Percentiles rank a stretch among this genome's conserved stretches.
Evolutionary conservation across 768 basidiomycete genomes (phyloP).

Genomic region (Lenzites betulinus): DNA sequence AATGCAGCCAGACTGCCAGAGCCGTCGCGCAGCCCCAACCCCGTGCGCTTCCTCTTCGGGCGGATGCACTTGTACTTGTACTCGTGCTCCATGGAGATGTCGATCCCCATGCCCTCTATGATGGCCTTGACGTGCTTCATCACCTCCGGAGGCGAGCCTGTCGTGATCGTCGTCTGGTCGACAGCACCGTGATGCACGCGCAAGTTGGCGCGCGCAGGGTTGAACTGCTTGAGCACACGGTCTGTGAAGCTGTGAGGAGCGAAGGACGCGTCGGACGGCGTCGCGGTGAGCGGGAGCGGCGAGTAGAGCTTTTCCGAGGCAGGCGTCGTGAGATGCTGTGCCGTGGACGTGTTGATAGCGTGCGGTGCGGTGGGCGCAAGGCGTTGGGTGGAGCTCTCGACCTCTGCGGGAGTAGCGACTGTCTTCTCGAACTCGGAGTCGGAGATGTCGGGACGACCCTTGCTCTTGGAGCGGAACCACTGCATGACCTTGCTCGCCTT

Average conservation of each 20-base stretch:
- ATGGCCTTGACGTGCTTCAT: conserved; percentile 83
- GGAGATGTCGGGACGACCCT: conserved; percentile 37
- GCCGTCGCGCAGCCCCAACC: conserved; percentile 47
- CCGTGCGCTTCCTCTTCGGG: conserved; percentile 67
- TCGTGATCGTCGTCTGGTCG: conserved; percentile 88
- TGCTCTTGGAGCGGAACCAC: conserved; percentile 88
- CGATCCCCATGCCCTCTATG: conserved; percentile 87
- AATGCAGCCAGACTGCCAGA: conserved; percentile 64
- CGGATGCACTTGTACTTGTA: conserved; percentile 89
- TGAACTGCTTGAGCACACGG: conserved; percentile 33
- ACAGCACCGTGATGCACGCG: conserved; percentile 92
- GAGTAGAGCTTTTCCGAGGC: conserved; percentile 21
- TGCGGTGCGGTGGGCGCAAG: conserved; percentile 14
- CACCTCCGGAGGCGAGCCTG: conserved; percentile 79
- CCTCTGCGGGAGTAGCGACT: not conserved
- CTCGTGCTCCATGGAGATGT: conserved; percentile 84
- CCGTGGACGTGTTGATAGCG: conserved; percentile 11
- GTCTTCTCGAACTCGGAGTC: conserved; percentile 32
- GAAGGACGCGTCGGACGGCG: conserved; percentile 43
- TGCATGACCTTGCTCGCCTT: conserved; percentile 97
- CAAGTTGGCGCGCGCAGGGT: conserved; percentile 40
- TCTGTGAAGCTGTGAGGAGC: conserved; percentile 28
- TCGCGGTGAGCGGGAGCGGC: conserved; percentile 17
- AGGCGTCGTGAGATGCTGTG: conserved; percentile 10
- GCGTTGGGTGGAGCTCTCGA: conserved; percentile 20